Evolutionary conservation across 2,329 filamentous ascomycete genomes (phyloP).

Genomic region (Scytalidium sp.): DNA sequence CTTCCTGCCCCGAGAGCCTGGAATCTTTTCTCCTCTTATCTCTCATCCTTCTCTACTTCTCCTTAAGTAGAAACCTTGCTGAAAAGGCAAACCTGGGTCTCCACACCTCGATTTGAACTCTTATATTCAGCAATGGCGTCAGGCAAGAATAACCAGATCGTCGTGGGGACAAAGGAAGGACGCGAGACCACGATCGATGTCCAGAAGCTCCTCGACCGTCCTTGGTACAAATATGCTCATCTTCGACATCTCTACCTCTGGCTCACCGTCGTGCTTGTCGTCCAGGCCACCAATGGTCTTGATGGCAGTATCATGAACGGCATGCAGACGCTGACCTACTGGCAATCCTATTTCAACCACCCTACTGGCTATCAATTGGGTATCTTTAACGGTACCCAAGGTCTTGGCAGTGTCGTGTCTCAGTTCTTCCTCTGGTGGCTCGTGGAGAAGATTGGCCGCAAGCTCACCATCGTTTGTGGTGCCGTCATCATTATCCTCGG

Average conservation of each 20-base stretch:
- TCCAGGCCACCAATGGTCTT: neutral
- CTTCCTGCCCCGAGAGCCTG: neutral
- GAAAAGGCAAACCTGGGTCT: neutral
- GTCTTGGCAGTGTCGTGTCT: neutral
- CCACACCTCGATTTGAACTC: neutral
- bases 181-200: neutral
- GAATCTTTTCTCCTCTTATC: neutral
- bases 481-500: conserved; percentile 54
- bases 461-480: conserved; percentile 53
- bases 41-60: neutral
- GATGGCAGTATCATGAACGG: neutral
- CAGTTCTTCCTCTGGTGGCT: conserved; percentile 1
- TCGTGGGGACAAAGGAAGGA: neutral
- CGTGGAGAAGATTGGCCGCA: conserved; percentile 28
- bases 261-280: neutral
- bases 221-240: neutral
- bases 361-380: neutral
- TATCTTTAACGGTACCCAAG: neutral
- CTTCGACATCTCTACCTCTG: neutral
- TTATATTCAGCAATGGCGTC: neutral
- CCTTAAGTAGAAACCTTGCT: neutral
- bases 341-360: neutral
- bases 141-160: neutral
- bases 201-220: neutral
- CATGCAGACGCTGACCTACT: neutral